phyloP scores from a whole-genome alignment of 108 stramenopile species.

The Pseudonitzschia multiseries region DNA sequence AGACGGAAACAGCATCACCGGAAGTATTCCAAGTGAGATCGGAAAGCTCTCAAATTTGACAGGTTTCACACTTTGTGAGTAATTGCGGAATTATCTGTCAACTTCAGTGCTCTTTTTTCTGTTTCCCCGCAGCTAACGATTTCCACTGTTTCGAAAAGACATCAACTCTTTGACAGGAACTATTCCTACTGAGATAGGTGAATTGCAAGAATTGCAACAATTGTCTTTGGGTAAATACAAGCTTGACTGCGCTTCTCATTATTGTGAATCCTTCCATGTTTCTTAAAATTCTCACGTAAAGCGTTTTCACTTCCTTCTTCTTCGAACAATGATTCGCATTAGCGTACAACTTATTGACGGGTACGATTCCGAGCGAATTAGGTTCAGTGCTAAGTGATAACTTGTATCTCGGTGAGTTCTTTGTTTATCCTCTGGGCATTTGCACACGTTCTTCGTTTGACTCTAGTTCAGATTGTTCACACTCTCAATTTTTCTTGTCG shows the following conservation, averaged over 20 bases:
- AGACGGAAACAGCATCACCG: neutral
- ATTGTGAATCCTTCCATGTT: neutral
- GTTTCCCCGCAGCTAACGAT: neutral
- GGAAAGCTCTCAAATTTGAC: neutral
- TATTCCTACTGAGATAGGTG: neutral
- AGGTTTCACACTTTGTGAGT: neutral
- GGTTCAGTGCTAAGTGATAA: too few species aligned
- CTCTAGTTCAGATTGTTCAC: neutral
- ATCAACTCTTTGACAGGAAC: neutral
- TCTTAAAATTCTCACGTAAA: neutral
- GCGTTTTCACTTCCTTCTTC: neutral
- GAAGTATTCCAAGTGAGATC: neutral
- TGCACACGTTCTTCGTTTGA: too few species aligned
- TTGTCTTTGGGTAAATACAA: neutral
- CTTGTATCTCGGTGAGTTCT: neutral
- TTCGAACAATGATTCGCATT: neutral
- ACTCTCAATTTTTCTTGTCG: neutral
- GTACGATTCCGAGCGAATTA: slow-evolving; percentile 1
- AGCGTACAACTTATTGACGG: neutral
- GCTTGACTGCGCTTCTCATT: neutral
- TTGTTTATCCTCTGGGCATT: neutral
- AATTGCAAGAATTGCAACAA: neutral
- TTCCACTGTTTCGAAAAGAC: neutral
- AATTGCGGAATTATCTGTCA: neutral
- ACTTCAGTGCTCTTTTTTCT: neutral